Conservation (phyloP, 495 filamentous ascomycete species). For the Aspergillus affinis region DNA sequence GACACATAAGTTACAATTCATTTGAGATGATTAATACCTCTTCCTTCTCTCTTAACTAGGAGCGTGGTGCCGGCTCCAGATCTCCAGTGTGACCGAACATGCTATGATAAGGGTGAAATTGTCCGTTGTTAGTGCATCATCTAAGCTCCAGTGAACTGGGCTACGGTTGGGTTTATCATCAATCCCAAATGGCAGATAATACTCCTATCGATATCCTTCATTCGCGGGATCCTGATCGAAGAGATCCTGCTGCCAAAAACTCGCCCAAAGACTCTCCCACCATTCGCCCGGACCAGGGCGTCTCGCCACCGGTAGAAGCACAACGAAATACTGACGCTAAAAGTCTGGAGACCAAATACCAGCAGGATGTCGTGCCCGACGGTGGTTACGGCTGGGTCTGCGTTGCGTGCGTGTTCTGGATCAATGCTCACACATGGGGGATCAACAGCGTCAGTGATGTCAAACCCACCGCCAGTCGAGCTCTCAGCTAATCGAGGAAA, state of each 20-base stretch:
- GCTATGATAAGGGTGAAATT: not conserved
- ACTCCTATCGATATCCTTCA: slow-evolving; percentile 36
- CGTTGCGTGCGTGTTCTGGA: slow-evolving; percentile 48
- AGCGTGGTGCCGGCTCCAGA: not conserved
- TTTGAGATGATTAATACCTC: not conserved
- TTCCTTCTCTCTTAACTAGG: not conserved
- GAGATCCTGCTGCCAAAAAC: slow-evolving; percentile 12
- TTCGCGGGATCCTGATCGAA: slow-evolving; percentile 28
- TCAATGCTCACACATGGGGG: slow-evolving; percentile 59
- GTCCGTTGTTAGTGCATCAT: not conserved
- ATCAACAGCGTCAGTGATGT: slow-evolving; percentile 46
- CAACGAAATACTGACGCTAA: slow-evolving; percentile 5
- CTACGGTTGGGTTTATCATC: not conserved
- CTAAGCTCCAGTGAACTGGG: not conserved
- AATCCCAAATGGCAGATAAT: slow-evolving; percentile 35
- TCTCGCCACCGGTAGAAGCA: slow-evolving; percentile 13
- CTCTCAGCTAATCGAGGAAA: not conserved
- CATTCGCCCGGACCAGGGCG: slow-evolving; percentile 10
- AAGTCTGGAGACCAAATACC: slow-evolving; percentile 30
- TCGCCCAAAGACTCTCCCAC: slow-evolving; percentile 1
- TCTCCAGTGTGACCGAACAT: not conserved
- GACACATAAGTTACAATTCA: slow-evolving; percentile 15
- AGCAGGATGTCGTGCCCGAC: slow-evolving; percentile 46
- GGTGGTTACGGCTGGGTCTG: slow-evolving; percentile 59
- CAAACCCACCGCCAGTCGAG: not conserved